These are phyloP conservation scores for Coemansia sp. DNA, from an alignment of 192 early-diverging fungal species.

Conservation along the genomic window DNA sequence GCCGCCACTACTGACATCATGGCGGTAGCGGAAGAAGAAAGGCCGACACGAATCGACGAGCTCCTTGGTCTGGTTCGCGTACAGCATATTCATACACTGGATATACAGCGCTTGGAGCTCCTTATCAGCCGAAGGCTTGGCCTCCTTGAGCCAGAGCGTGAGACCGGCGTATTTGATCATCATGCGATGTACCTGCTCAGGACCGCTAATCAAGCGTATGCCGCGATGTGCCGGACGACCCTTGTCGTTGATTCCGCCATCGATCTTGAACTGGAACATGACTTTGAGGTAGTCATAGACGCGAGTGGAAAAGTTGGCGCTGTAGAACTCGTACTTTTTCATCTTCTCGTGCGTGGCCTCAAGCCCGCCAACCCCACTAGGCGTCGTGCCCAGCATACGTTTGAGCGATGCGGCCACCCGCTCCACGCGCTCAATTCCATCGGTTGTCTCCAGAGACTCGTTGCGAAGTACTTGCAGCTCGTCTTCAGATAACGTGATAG, in stretches of 20 bases:
- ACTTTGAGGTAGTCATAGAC: conserved; percentile 66
- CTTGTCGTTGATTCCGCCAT: conserved; percentile 58
- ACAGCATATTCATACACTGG: conserved; percentile 58
- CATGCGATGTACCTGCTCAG: conserved; percentile 64
- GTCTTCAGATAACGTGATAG: conserved; percentile 65
- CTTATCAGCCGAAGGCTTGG: conserved; percentile 68
- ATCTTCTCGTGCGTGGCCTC: conserved; percentile 64
- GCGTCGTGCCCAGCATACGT: conserved; percentile 63
- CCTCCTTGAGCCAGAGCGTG: conserved; percentile 72
- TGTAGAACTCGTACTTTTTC: conserved; percentile 67
- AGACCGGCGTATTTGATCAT: conserved; percentile 69
- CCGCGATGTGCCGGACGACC: conserved; percentile 28
- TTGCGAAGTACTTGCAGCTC: conserved; percentile 65
- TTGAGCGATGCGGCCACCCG: conserved; percentile 68
- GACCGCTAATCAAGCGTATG: conserved; percentile 53
- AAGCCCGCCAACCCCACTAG: conserved; percentile 54
- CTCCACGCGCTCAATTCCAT: conserved; percentile 64
- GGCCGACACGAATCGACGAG: conserved; percentile 59
- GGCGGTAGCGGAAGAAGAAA: conserved; percentile 37
- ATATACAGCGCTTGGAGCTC: conserved; percentile 73
- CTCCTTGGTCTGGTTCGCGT: conserved; percentile 57
- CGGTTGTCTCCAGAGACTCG: conserved; percentile 64
- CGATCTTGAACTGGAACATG: conserved; percentile 67
- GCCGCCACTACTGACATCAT: conserved; percentile 28
- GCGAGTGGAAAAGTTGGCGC: conserved; percentile 65